Evolutionary conservation across 2,329 filamentous ascomycete species (phyloP), one percentile per base, ranked within the genome.

Genomic region (Metarhizium sp.): DNA sequence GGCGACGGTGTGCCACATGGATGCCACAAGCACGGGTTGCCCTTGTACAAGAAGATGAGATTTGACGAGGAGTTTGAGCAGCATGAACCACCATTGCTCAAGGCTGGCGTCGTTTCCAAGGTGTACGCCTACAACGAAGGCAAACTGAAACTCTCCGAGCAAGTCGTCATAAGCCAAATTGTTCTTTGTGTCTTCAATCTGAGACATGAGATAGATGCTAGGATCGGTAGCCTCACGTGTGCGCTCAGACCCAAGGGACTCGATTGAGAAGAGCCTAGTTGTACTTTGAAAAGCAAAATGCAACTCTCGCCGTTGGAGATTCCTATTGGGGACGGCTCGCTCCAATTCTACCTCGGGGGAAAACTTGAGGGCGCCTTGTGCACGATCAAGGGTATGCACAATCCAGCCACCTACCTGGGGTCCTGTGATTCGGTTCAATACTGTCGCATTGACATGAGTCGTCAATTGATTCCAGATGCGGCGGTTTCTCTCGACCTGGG

Each of bases 41-140:
- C 64, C 61, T 25, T 68, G 57, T 0, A 73, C 68, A 1, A 85
- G 74, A 10, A 61, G 59, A 61, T 77, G 75, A 2, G 79, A 75
- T 30, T 75, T 75, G 50, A 85, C 73, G 11, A 82, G 61, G 38
- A 83, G 63, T 50, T 72, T 75, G 43, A 78, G 72, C 3, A 78
- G 65, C 58, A 82, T 73, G 61, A 82, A 74, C 72, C 76, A 80
- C 82, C 82, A 86, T 58, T 86, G 81, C 58, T 83, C 79, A 47
- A 84, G 70, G 60, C 82, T 85, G 8, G 79, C 73, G 46, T 78
- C 69, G 63, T 84, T 86, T 45, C 78, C 77, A 1, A 85, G 74
- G 54, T 81, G 74, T 64, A 78, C 75, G 42, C 81, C 82, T 0
- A 77, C 77, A 4, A 85, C 62, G 61, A 79, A 86, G 46, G 76